A percentile compares a stretch with the other conserved stretches of the same genome.
These are phyloP conservation scores for Croton setiger DNA, from an alignment of 441 rosid species.

Conservation along the genomic window DNA sequence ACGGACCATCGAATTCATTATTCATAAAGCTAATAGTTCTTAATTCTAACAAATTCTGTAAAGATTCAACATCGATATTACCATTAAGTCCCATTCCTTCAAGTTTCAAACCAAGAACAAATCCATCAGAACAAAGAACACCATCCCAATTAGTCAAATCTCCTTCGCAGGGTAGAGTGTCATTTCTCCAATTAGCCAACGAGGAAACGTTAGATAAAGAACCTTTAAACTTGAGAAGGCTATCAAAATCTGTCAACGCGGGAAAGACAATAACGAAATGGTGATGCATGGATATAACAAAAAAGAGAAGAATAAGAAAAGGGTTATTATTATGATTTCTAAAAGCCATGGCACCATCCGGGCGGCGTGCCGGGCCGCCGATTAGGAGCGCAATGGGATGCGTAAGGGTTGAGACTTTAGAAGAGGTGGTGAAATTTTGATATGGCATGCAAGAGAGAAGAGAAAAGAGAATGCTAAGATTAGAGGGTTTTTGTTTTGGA, in stretches of 20 bases:
- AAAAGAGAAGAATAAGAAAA: background rate
- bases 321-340: background rate
- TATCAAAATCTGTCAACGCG: slow-evolving; percentile 34
- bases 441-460: slow-evolving; percentile 9
- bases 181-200: slow-evolving; percentile 40
- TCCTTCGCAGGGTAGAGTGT: slow-evolving; percentile 33
- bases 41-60: slow-evolving; percentile 34
- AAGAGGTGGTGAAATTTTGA: slow-evolving; percentile 18
- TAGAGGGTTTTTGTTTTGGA: background rate
- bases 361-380: slow-evolving; percentile 55
- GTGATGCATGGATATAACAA: slow-evolving; percentile 5
- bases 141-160: slow-evolving; percentile 47
- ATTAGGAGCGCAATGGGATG: slow-evolving; percentile 26
- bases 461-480: slow-evolving; percentile 21
- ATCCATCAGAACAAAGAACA: slow-evolving; percentile 41
- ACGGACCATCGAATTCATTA: slow-evolving; percentile 47
- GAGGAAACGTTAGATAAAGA: slow-evolving; percentile 31
- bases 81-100: slow-evolving; percentile 57
- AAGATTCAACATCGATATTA: slow-evolving; percentile 35
- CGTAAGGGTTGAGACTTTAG: background rate
- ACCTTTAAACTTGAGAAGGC: slow-evolving; percentile 55
- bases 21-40: slow-evolving; percentile 53
- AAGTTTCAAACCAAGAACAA: slow-evolving; percentile 52
- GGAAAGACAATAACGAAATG: slow-evolving; percentile 6
- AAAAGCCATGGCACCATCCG: slow-evolving; percentile 27